Conservation (phyloP, 2,329 filamentous ascomycete species). For the Exophiala calicioides region DNA sequence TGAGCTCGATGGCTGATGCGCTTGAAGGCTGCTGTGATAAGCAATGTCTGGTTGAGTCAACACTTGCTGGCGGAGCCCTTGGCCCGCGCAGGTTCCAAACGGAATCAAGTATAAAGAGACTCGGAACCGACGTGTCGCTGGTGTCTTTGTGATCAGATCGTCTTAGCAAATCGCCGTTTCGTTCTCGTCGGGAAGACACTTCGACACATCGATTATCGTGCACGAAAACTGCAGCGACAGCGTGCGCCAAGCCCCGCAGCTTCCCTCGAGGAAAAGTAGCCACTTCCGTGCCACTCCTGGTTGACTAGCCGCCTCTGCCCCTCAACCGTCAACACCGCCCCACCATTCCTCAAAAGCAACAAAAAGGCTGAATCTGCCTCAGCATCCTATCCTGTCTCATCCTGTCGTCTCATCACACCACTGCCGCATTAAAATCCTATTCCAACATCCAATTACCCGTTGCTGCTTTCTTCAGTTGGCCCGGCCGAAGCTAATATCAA, state of each 20-base stretch:
- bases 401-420: slow-evolving; percentile 24
- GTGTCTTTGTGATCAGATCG: no score
- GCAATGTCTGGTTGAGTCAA: slow-evolving; percentile 20
- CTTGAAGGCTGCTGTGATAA: slow-evolving; percentile 21
- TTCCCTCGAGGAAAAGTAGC: background rate
- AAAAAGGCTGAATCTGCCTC: slow-evolving; percentile 28
- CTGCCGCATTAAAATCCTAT: slow-evolving; percentile 6
- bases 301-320: no score
- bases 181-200: no score
- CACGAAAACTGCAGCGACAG: no score
- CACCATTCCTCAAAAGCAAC: slow-evolving; percentile 24
- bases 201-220: no score
- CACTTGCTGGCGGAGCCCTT: background rate
- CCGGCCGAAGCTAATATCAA: slow-evolving; percentile 4
- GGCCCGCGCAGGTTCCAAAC: background rate
- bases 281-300: no score
- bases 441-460: background rate
- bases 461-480: slow-evolving; percentile 1
- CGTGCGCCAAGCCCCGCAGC: no score
- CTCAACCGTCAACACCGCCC: slow-evolving; percentile 26
- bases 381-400: no score
- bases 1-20: slow-evolving; percentile 3
- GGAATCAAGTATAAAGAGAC: background rate
- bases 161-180: no score
- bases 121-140: no score